Percentiles rank a stretch among this genome's conserved stretches.
These are phyloP conservation scores for Apostasia ramifera DNA, from an alignment of 106 monocot genomes.

Conservation along the genomic window DNA sequence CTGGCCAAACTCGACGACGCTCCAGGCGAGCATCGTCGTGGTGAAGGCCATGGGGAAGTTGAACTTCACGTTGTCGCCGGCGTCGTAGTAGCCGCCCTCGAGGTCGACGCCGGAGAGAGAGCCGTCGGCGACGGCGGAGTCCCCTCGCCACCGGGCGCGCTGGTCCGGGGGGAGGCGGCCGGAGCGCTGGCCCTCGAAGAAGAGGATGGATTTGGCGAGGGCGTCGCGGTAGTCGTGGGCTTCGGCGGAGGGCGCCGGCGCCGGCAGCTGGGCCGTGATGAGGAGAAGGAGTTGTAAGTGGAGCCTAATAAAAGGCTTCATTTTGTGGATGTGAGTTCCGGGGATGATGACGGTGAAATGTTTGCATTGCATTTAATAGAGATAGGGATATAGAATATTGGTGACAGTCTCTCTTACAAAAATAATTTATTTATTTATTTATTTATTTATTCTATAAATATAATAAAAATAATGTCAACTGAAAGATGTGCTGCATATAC, in stretches of 20 bases:
- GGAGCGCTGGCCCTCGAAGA: constrained; percentile 93
- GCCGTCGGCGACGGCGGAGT: constrained; percentile 65
- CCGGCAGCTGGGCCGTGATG: neutral
- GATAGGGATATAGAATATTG: neutral
- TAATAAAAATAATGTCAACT: too few species aligned
- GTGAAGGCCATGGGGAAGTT: constrained; percentile 92
- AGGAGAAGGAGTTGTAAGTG: constrained; percentile 5
- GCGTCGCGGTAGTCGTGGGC: constrained; percentile 75
- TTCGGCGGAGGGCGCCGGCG: neutral
- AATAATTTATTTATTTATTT: too few species aligned
- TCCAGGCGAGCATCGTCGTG: constrained; percentile 80
- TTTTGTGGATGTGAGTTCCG: neutral
- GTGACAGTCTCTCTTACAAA: neutral
- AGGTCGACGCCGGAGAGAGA: constrained; percentile 58
- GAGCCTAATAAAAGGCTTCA: neutral
- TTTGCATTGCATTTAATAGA: neutral
- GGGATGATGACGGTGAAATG: neutral
- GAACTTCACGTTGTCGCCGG: constrained; percentile 91
- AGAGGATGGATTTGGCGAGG: constrained; percentile 70
- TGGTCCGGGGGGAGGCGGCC: constrained; percentile 68
- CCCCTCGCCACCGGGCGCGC: constrained; percentile 44
- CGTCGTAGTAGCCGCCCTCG: constrained; percentile 85
- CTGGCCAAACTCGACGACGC: constrained; percentile 67
- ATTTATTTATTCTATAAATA: too few species aligned
- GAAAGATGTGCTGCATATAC: too few species aligned